Percentiles rank a stretch among this genome's conserved stretches.
phyloP scores from a whole-genome alignment of 305 asterid genomes.

The Striga hermonthica region DNA sequence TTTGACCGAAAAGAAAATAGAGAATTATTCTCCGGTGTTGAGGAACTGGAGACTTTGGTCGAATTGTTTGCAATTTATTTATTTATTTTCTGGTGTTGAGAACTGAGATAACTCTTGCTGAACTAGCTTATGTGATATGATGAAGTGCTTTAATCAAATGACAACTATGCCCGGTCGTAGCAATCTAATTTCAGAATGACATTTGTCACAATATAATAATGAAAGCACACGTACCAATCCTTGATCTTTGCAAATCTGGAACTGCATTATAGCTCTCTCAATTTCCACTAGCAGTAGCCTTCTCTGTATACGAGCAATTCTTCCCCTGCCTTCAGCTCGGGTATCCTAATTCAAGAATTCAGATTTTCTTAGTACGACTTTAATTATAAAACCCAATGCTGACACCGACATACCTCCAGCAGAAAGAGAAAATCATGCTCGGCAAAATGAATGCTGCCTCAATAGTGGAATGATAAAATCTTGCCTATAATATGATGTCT shows the following conservation, averaged over 20 bases:
- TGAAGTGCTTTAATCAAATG: constrained; percentile 1
- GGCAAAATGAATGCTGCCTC: no score
- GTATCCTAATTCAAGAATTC: constrained; percentile 59
- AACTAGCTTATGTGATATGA: background rate
- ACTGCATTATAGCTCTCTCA: constrained; percentile 76
- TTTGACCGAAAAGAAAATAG: background rate
- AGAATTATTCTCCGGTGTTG: constrained; percentile 1
- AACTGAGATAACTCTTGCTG: constrained; percentile 9
- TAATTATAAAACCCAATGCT: background rate
- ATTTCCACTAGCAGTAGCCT: constrained; percentile 76
- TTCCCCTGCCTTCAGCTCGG: constrained; percentile 94
- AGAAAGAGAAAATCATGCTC: no score
- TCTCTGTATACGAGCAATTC: constrained; percentile 91
- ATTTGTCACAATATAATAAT: background rate
- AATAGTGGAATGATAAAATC: no score
- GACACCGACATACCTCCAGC: no score
- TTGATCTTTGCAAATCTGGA: constrained; percentile 58
- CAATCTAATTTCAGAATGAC: constrained; percentile 21
- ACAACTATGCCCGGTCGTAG: background rate
- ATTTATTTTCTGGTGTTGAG: no score
- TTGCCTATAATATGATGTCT: no score
- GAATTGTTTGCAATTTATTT: no score
- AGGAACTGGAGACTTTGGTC: no score
- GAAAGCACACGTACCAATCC: constrained; percentile 53
- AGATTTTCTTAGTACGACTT: constrained; percentile 10